Conservation (phyloP, 208 protist genomes). For the Trypanosoma lewisi region DNA sequence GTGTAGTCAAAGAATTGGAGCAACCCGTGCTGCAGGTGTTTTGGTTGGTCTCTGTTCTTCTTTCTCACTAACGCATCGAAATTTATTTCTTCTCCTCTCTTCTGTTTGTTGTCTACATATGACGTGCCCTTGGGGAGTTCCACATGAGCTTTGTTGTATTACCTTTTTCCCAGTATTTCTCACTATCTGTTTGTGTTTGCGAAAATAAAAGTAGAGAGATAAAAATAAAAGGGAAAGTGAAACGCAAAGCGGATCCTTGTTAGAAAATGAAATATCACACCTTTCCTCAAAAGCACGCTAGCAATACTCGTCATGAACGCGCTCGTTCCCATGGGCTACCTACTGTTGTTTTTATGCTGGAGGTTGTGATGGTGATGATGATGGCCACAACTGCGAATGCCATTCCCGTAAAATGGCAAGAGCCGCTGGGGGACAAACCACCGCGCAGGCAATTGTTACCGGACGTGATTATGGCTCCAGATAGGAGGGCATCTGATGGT, state of each 20-base stretch:
- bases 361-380: too few relatives aligned
- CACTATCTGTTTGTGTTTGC: background rate
- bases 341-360: constrained; percentile 3
- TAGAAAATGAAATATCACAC: background rate
- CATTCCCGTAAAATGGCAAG: constrained; percentile 8
- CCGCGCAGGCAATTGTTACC: background rate
- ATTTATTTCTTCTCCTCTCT: too few relatives aligned
- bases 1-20: too few relatives aligned
- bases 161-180: background rate
- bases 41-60: too few relatives aligned
- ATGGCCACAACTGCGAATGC: background rate
- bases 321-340: too few relatives aligned
- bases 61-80: too few relatives aligned
- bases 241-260: background rate
- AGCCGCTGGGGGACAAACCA: constrained; percentile 9
- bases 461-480: constrained; percentile 16
- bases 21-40: too few relatives aligned
- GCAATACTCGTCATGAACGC: background rate
- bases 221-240: background rate
- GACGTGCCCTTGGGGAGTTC: too few relatives aligned
- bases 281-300: background rate
- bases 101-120: too few relatives aligned
- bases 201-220: background rate
- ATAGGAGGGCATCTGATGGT: background rate
- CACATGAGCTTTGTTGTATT: too few relatives aligned